Percentiles rank a stretch among this genome's conserved stretches.
phyloP scores from a whole-genome alignment of 2,329 filamentous ascomycete genomes.

The Epichloe amarillans region DNA sequence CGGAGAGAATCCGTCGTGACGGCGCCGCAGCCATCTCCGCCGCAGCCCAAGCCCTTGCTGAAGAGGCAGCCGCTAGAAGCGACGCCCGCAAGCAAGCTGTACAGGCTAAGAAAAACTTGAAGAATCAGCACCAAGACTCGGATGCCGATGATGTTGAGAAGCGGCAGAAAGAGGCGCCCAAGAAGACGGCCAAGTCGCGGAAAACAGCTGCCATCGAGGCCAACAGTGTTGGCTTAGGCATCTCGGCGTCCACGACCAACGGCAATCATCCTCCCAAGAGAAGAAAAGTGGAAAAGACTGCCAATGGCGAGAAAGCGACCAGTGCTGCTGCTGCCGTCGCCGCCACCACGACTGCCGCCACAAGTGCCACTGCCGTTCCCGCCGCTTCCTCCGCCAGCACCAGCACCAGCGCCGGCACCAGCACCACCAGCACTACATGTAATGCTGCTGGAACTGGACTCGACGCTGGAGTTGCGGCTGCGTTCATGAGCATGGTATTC shows the following conservation, averaged over 20 bases:
- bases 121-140: conserved; percentile 56
- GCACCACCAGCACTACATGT: neutral
- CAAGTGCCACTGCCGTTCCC: neutral
- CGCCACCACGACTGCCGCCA: neutral
- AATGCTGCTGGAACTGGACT: neutral
- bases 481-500: conserved; percentile 49
- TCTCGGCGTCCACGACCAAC: conserved; percentile 42
- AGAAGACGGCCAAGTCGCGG: conserved; percentile 53
- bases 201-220: conserved; percentile 46
- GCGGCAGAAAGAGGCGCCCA: conserved; percentile 37
- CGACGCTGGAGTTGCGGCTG: neutral
- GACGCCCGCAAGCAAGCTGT: conserved; percentile 75
- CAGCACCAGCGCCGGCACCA: neutral
- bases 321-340: neutral
- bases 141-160: conserved; percentile 61
- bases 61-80: conserved; percentile 71
- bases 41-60: conserved; percentile 62
- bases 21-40: conserved; percentile 66
- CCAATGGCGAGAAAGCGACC: conserved; percentile 32
- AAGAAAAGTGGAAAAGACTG: conserved; percentile 64
- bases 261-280: conserved; percentile 54
- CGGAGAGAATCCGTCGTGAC: conserved; percentile 66
- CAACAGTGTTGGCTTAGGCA: conserved; percentile 48
- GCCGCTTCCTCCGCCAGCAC: neutral
- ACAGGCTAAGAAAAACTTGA: conserved; percentile 60